Evolutionary conservation across 2,329 filamentous ascomycete genomes (phyloP).

Genomic region (Fusarium piperis): DNA sequence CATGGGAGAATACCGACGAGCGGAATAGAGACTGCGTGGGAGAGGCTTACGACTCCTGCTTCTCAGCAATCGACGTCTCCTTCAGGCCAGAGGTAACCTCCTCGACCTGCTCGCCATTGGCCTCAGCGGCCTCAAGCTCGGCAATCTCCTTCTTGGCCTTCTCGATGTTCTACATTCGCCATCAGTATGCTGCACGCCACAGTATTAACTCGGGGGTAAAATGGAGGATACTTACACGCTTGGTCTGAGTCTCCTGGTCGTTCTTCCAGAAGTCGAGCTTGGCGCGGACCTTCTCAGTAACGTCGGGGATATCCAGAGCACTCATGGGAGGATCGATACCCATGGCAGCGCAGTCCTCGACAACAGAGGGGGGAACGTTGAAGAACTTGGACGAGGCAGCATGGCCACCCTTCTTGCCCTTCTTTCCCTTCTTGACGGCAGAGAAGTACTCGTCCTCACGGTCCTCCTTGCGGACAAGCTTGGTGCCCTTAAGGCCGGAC

Average conservation of each 20-base stretch:
- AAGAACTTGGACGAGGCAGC: slow-evolving; percentile 67
- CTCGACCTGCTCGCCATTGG: slow-evolving; percentile 63
- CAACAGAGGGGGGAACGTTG: slow-evolving; percentile 89
- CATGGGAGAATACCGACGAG: slow-evolving; percentile 24
- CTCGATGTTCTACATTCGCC: slow-evolving; percentile 79
- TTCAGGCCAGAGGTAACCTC: slow-evolving; percentile 63
- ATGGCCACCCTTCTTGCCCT: slow-evolving; percentile 73
- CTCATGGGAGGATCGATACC: slow-evolving; percentile 89
- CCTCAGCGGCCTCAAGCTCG: slow-evolving; percentile 74
- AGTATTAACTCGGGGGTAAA: neutral
- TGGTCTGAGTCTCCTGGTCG: slow-evolving; percentile 88
- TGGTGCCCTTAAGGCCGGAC: slow-evolving; percentile 84
- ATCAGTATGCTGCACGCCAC: slow-evolving; percentile 42
- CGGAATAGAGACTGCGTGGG: neutral
- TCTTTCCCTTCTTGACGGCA: slow-evolving; percentile 87
- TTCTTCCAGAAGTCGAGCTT: slow-evolving; percentile 93
- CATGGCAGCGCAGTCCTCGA: slow-evolving; percentile 88
- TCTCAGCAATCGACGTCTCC: slow-evolving; percentile 63
- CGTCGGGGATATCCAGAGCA: slow-evolving; percentile 80
- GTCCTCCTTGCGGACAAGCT: slow-evolving; percentile 85
- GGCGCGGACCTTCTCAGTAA: slow-evolving; percentile 88
- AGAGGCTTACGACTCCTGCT: slow-evolving; percentile 56
- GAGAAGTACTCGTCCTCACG: slow-evolving; percentile 87
- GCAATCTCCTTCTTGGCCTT: slow-evolving; percentile 97
- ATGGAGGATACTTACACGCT: slow-evolving; percentile 72